Evolutionary conservation across 2,329 filamentous ascomycete species (phyloP), one percentile per base, ranked within the genome.

Genomic region (Penicillium sp.): DNA sequence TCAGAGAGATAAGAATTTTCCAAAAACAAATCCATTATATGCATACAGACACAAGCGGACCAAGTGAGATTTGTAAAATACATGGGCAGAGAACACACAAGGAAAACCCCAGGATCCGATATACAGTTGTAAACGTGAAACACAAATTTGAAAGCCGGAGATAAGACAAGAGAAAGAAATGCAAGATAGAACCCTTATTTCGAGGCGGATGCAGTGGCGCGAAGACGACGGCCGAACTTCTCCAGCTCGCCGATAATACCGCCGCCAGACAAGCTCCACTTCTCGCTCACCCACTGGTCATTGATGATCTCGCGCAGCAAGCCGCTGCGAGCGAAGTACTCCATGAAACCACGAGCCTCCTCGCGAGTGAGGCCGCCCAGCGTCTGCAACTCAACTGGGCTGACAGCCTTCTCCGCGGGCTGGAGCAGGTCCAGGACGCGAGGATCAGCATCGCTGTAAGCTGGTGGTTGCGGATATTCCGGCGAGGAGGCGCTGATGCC

Each of bases 241-340:
- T 96, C 91, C 77, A 97, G 82, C 80, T 96, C 90, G 8, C 91
- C 91, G 44, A 96, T 80, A 49, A 93, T 83, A 16, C 92, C 92
- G 65, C 88, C 86, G 23, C 91, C 91, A 46, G 86, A 85, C 63
- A 97, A 70, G 46, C 86, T 86, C 91, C 92, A 96, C 77, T 90
- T 90, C 80, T 95, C 89, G 23, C 82, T 80, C 35, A 97, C 87
- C 59, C 82, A 80, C 60, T 78, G 78, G 68, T 92, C 86, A 65
- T 89, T 86, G 47, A 97, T 80, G 44, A 78, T 80, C 58, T 83
- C 79, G 60, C 89, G 83, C 68, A 96, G 71, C 69, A 96, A 79
- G 13, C 93, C 94, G 72, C 90, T 95, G 35, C 84, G 85, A 6
- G 90, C 91, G 80, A 93, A 97, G 77, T 97, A 97, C 77, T 97